Percentiles rank a stretch among this genome's conserved stretches.
Evolutionary conservation across 768 basidiomycete genomes (phyloP).

Genomic region (Boletus pseudopeckii): DNA sequence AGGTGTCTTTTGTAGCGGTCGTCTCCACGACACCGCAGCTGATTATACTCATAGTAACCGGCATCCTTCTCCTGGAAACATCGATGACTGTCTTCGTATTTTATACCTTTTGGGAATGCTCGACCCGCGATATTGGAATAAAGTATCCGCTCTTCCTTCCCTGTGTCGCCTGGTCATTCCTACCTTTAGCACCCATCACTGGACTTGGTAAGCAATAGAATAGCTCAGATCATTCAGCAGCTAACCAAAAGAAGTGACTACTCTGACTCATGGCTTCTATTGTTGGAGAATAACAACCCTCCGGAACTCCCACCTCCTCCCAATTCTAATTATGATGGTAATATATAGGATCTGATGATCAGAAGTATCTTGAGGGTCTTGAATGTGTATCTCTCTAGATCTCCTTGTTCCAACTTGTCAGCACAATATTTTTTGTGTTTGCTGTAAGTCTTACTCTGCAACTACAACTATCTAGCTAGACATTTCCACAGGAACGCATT

Average conservation of each 20-base stretch:
- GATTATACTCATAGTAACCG: background rate
- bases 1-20: background rate
- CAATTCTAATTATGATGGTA: constrained; percentile 10
- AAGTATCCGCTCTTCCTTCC: background rate
- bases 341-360: background rate
- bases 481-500: background rate
- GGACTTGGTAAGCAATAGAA: constrained; percentile 10
- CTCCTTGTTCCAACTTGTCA: background rate
- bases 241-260: constrained; percentile 5
- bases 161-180: background rate
- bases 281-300: constrained; percentile 16
- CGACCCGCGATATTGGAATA: background rate
- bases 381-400: background rate
- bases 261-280: constrained; percentile 12
- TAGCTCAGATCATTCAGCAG: too few relatives aligned
- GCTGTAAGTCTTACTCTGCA: background rate
- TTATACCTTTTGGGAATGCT: constrained; percentile 5
- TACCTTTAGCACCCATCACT: constrained; percentile 1
- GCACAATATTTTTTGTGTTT: background rate
- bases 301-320: background rate
- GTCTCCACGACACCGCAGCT: background rate
- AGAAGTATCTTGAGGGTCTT: background rate
- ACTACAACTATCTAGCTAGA: background rate
- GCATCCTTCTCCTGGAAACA: constrained; percentile 10
- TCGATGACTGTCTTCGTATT: constrained; percentile 8